Evolutionary conservation across 225 moss, liverwort and hornwort species (phyloP).

Genomic region (Straminergon stramineum): DNA sequence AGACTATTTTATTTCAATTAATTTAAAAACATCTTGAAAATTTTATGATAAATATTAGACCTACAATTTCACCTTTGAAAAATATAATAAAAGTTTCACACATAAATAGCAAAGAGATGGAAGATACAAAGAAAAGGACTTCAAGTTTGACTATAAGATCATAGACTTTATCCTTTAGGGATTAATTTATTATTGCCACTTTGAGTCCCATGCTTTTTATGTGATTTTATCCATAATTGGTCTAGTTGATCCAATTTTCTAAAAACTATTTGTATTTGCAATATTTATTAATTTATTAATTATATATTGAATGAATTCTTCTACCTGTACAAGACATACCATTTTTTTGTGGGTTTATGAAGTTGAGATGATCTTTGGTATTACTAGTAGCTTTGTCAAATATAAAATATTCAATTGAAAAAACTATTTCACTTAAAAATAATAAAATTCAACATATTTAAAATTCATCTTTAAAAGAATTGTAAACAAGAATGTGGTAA

Average conservation of each 20-base stretch:
- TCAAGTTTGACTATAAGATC: not conserved
- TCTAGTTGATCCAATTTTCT: rapidly evolving
- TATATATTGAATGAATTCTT: not conserved
- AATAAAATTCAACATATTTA: not conserved
- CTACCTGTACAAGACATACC: not conserved
- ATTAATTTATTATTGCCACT: not conserved
- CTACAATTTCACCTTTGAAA: not conserved
- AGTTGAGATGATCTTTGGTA: not conserved
- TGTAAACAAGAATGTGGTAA: not conserved
- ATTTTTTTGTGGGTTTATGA: not conserved
- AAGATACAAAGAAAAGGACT: no score
- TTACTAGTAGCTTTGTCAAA: not conserved
- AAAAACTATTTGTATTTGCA: no score
- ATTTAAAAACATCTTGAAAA: no score
- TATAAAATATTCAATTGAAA: not conserved
- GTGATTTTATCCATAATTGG: not conserved
- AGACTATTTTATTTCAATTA: no score
- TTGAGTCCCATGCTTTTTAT: not conserved
- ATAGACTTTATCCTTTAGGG: rapidly evolving
- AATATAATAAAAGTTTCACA: not conserved
- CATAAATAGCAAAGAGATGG: not conserved
- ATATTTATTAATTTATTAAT: no score
- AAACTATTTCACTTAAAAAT: not conserved
- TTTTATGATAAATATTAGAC: not conserved
- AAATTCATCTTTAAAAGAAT: not conserved